phyloP scores from a whole-genome alignment of 139 green algal genomes.

The Chlamydomonas applanata region DNA sequence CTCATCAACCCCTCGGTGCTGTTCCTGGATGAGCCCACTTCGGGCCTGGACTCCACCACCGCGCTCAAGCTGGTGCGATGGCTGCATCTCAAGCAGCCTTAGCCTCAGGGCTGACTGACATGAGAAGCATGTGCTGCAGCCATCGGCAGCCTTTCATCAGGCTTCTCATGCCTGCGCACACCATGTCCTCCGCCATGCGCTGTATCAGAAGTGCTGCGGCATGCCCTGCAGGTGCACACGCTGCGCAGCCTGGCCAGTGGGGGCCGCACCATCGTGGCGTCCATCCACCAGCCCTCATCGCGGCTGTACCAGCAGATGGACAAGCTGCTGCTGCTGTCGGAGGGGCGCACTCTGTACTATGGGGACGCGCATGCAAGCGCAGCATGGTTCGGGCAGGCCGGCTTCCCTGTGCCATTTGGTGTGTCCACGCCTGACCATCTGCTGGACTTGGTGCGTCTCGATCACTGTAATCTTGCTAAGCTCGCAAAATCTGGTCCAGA shows the following conservation, averaged over 20 bases:
- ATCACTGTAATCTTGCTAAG: background rate
- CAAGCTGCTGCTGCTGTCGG: conserved; percentile 61
- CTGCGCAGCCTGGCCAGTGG: conserved; percentile 68
- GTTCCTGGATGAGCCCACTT: conserved; percentile 65
- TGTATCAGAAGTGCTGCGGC: too few species aligned
- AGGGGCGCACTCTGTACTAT: conserved; percentile 84
- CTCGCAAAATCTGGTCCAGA: too few species aligned
- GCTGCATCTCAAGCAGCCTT: background rate
- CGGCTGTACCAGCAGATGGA: conserved; percentile 81
- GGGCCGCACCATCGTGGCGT: conserved; percentile 80
- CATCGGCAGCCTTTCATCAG: too few species aligned
- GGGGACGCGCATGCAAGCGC: conserved; percentile 70
- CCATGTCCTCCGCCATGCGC: too few species aligned
- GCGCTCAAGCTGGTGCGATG: conserved; percentile 74
- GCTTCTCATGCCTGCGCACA: too few species aligned
- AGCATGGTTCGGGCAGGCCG: conserved; percentile 71
- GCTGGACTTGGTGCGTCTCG: conserved; percentile 56
- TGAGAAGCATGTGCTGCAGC: background rate
- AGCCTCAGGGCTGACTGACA: background rate
- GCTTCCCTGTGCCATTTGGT: conserved; percentile 57
- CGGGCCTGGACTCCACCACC: conserved; percentile 85
- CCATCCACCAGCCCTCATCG: conserved; percentile 92
- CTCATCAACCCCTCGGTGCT: conserved; percentile 90
- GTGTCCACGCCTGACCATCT: conserved; percentile 71
- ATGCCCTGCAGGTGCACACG: too few species aligned